These are phyloP conservation scores for Plectosphaerella plurivora DNA, from an alignment of 2,329 filamentous ascomycete genomes.

Conservation along the genomic window DNA sequence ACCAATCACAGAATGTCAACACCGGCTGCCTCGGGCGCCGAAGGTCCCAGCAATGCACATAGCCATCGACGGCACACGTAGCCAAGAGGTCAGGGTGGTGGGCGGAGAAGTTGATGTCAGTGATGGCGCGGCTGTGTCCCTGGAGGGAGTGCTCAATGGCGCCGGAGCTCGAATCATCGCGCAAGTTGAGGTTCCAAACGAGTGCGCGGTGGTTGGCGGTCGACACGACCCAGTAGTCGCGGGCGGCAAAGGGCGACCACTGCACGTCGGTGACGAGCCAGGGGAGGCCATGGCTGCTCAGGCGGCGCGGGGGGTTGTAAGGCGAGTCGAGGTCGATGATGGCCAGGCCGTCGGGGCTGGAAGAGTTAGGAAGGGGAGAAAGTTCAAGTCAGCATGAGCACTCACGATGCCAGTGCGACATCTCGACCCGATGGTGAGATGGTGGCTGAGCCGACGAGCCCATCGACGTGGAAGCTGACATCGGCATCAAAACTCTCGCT, in stretches of 20 bases:
- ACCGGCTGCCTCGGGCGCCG: slow-evolving; percentile 68
- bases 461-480: slow-evolving; percentile 77
- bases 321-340: slow-evolving; percentile 91
- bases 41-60: slow-evolving; percentile 89
- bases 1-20: slow-evolving; percentile 86
- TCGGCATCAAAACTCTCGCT: slow-evolving; percentile 85
- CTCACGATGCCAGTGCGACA: slow-evolving; percentile 77
- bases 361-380: background rate
- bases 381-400: slow-evolving; percentile 22
- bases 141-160: slow-evolving; percentile 84
- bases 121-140: slow-evolving; percentile 80
- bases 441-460: slow-evolving; percentile 80
- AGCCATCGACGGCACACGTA: slow-evolving; percentile 89
- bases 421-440: slow-evolving; percentile 91
- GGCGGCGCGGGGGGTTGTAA: slow-evolving; percentile 77
- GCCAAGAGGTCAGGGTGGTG: slow-evolving; percentile 86
- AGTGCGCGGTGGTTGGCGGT: slow-evolving; percentile 93
- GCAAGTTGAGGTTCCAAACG: slow-evolving; percentile 85
- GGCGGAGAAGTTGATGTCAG: slow-evolving; percentile 93
- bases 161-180: slow-evolving; percentile 64
- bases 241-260: slow-evolving; percentile 88
- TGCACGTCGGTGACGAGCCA: slow-evolving; percentile 96
- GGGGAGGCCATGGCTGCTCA: slow-evolving; percentile 77
- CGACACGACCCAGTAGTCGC: slow-evolving; percentile 90
- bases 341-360: slow-evolving; percentile 74